Base-by-base conservation (phyloP, 208 protist genomes). In the Acanthamoeba royreba region DNA sequence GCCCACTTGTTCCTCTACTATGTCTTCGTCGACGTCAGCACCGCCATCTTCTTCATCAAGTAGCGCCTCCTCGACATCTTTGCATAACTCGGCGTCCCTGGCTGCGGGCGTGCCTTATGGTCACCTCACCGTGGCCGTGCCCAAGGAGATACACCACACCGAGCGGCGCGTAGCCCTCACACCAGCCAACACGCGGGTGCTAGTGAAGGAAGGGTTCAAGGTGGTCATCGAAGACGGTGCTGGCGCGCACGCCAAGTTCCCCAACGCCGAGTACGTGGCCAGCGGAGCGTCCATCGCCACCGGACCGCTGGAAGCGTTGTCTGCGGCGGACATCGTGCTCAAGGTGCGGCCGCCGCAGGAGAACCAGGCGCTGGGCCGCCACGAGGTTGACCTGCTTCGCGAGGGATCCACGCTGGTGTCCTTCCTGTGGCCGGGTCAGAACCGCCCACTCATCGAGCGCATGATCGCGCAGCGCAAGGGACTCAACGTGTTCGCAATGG, bases 171-270 rank as follows among this genome's bases (percentile, higher is more conserved):
- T 98, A 2, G 97, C 97, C 15, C 43, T 96, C 25, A 96, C 96
- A 35, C 97, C 97, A 0, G 92, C 92, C 17, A 95, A 49, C 13
- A 93, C 96, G 7, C 47, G 52, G 5, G 90, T 95, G 94, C 93
- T 98, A 11, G 33, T 83, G 15, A 98, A 98, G 94, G 40, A 94
- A 31, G 97, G 97, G 19, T 87, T 61, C 28, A 94, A 89, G 49
- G 94, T 98, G 1, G 22, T 93, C 19, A 94, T 98, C 35, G 96
- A 98, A 93, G 55, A 81, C 13, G 97, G 95, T 2, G 98, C 98
- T 13, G 98, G 98, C 33, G 91, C 53, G 17, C 77, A 61, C 42
- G 90, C 97, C 5, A 95, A 95, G 45, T 98, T 98, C 49, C 33
- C 47, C 28, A 98, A 98, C 83, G 55, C 15, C 4, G 93, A 95